Base-by-base conservation (phyloP, 805 yeast genomes). In the Wickerhamomyces mucosus region DNA sequence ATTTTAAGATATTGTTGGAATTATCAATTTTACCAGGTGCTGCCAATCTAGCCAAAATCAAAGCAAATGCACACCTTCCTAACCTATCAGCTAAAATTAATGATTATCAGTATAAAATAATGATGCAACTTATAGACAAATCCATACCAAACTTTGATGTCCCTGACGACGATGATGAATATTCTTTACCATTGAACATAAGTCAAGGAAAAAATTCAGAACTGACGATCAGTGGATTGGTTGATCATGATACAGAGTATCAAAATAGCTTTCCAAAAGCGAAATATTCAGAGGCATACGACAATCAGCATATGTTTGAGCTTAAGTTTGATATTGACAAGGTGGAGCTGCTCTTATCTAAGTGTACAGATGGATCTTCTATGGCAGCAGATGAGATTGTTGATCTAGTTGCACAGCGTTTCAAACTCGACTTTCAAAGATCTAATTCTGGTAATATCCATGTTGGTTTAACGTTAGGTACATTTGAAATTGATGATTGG, bases 81-180 rank as follows among this genome's bases (percentile, higher is more conserved):
- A 59, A 60, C 20, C 66, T 94, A 38, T 65, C 67, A 19, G 75
- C 92, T 4, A 69, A 81, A 19, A 52, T 92, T 47, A 83, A 83
- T 43, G 97, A 92, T 51, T 80, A 76, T 46, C 96, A 94, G 51
- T 94, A 94, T 58, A 82, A 85, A 53, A 74, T 85, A 2, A 61
- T 92, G 46, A 78, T 92, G 89, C 74, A 76, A 35, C 59, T 89
- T 27, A 59, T 89, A 21, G 80, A 79, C 30, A 69, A 63, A 8
- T 72, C 78, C 15, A 64, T 85, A 9, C 96, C 96, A 2, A 46
- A 49, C 18, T 41, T 51, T 23, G 37, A 35, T 11, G 21, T 41
- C 10, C 43, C 23, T 18, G 63, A 60, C 9, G 46, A 41, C 2
- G 65, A 59, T 15, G 58, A 48, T 5, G 51, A 53, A 2, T 46